These are phyloP conservation scores for Phytopythium vexans DNA, from an alignment of 352 stramenopile species.

Conservation along the genomic window DNA sequence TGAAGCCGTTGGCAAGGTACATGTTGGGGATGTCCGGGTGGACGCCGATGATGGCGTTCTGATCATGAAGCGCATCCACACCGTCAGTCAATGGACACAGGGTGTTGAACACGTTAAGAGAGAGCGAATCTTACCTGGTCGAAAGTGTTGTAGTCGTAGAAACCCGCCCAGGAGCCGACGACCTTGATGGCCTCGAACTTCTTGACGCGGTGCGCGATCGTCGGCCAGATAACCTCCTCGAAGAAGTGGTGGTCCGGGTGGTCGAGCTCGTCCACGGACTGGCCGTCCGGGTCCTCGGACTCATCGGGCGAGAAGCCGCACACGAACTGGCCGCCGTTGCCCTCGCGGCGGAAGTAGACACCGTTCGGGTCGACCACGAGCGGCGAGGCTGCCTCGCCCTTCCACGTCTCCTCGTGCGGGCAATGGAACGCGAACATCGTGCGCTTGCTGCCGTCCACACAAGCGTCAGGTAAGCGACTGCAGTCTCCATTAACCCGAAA, in stretches of 20 bases:
- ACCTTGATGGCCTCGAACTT: constrained; percentile 82
- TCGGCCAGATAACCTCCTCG: constrained; percentile 79
- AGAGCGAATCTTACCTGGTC: constrained; percentile 45
- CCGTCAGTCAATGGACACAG: neutral
- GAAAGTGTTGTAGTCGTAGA: constrained; percentile 88
- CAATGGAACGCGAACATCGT: constrained; percentile 80
- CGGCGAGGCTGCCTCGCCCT: constrained; percentile 52
- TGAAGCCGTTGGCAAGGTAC: constrained; percentile 85
- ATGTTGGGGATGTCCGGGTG: constrained; percentile 81
- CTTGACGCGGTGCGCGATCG: constrained; percentile 69
- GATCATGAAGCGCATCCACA: neutral
- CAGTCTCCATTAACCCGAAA: no score
- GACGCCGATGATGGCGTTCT: constrained; percentile 82
- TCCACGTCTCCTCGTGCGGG: constrained; percentile 70
- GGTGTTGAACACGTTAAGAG: neutral
- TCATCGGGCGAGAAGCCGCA: constrained; percentile 61
- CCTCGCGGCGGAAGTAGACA: constrained; percentile 82
- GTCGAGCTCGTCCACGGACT: constrained; percentile 62
- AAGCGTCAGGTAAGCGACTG: no score
- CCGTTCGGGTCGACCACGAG: constrained; percentile 73
- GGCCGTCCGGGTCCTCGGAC: constrained; percentile 58
- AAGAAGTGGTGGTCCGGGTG: constrained; percentile 69
- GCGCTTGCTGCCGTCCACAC: constrained; percentile 32
- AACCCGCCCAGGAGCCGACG: constrained; percentile 72
- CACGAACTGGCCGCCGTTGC: constrained; percentile 63